These are phyloP conservation scores for Aspergillus hancockii DNA, from an alignment of 495 filamentous ascomycete genomes.

Conservation along the genomic window DNA sequence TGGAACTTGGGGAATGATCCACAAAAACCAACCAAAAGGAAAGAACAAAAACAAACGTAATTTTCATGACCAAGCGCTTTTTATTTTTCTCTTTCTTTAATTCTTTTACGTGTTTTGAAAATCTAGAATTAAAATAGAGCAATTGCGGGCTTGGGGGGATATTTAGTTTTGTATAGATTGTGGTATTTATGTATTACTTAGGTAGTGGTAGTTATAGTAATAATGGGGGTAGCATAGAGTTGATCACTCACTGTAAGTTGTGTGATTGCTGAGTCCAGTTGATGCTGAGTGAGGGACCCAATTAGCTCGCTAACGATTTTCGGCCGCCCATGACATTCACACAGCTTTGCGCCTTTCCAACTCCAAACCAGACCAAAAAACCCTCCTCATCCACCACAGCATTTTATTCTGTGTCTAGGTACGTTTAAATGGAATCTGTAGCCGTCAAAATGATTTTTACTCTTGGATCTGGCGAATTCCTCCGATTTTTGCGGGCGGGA, in stretches of 20 bases:
- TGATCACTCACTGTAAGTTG: too few species aligned
- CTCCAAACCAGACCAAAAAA: slow-evolving; percentile 44
- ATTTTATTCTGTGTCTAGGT: slow-evolving; percentile 41
- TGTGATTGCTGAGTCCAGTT: neutral
- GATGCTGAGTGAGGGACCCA: slow-evolving; percentile 35
- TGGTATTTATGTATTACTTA: neutral
- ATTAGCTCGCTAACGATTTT: slow-evolving; percentile 54
- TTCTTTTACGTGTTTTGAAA: neutral
- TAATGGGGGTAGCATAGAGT: neutral
- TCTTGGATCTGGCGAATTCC: slow-evolving; percentile 30
- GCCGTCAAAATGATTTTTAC: slow-evolving; percentile 23
- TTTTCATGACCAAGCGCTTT: neutral
- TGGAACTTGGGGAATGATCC: slow-evolving; percentile 15
- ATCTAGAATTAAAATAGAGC: slow-evolving; percentile 8
- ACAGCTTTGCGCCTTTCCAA: slow-evolving; percentile 47
- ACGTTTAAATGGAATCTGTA: slow-evolving; percentile 28
- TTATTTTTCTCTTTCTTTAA: neutral
- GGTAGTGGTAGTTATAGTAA: neutral
- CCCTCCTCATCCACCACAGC: slow-evolving; percentile 39
- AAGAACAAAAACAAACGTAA: slow-evolving; percentile 16
- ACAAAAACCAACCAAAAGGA: neutral
- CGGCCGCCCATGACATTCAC: slow-evolving; percentile 42
- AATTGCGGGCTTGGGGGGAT: neutral
- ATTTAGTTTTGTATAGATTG: neutral
- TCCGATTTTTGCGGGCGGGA: slow-evolving; percentile 30